Evolutionary conservation across 169 alveolate species (phyloP), one percentile per base, ranked within the genome.

Genomic region (Plasmodium coatneyi): DNA sequence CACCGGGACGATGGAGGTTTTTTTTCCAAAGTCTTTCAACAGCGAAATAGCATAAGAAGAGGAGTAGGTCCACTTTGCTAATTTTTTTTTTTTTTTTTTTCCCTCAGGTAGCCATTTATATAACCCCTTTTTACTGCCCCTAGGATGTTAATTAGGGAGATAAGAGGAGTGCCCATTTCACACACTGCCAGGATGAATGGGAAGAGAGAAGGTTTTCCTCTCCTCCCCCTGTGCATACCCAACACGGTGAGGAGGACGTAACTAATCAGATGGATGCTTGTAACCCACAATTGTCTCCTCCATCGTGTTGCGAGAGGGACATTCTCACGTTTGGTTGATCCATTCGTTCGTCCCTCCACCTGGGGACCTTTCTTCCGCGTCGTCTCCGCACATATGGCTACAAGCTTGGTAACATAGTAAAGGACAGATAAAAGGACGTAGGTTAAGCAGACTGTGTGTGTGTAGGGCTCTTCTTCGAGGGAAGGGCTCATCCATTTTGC

Each of bases 101-200:
- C 74, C 39, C 49, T 72, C 78, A 84, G 56, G 43, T 72, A 84
- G 2, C 25, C 41, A 30, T 14, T 74, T 49, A 74, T 74, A 71
- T 84, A 84, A 25, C 80, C 78, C 36, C 41, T 66, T 49, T 49
- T 84, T 52, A 74, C 60, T 49, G 56, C 10, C 19, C 78, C 56
- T 84, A 84, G 41, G 10, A 84, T 36, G 25, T 49, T 74, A 76
- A 84, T 72, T 19, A 76, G 80, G 25, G 80, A 34, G 25, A 36
- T 74, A 72, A 84, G 30, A 14, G 92, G 92, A 3, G 84, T 84
- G 60, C 41, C 78, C 25, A 84, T 32, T 76, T 84, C 92, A 22
- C 92, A 84, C 78, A 84, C 78, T 3, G 28, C 66, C 80, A 84
- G 14, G 16, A 84, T 32, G 80, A 32, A 84, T 72, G 22, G 66